Evolutionary conservation across 805 yeast genomes (phyloP), one percentile per base, ranked within the genome.

Genomic region (Schizosaccharomyces octosporus): DNA sequence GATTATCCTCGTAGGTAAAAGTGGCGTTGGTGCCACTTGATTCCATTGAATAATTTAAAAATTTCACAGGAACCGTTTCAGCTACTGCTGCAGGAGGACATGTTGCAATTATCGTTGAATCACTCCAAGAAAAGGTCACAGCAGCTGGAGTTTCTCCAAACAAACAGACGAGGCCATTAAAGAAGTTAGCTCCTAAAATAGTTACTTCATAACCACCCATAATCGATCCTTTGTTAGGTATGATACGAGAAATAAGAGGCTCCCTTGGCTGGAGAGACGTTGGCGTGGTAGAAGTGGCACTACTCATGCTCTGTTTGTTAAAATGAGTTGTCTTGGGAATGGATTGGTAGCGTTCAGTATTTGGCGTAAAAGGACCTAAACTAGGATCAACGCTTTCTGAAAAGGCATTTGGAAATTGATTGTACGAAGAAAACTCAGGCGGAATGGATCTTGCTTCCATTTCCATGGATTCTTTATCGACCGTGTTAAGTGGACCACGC

Each of bases 201-300:
- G 98, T 93, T 6, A 93, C 86, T 70, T 93, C 99, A 55, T 89
- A 83, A 19, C 98, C 99, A 65, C 99, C 99, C 64, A 95, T 78
- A 13, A 88, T 79, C 9, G 97, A 95, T 2, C 99, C 99, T 70
- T 86, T 93, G 0, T 94, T 84, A 0, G 99, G 99, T 63, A 93
- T 89, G 11, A 93, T 84, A 63, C 95, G 78, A 70, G 60, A 57
- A 19, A 57, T 41, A 9, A 57, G 19, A 27, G 60, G 60, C 6
- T 19, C 41, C 41, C 41, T 36, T 1, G 41, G 15, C 41, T 36
- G 41, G 15, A 13, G 41, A 36, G 41, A 13, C 15, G 15, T 36
- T 36, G 41, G 41, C 11, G 41, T 36, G 41, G 41, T 17, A 36
- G 41, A 36, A 13, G 41, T 17, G 13, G 41, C 13, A 36, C 41